Conservation (phyloP, 768 basidiomycete genomes). For the Russula earlei region DNA sequence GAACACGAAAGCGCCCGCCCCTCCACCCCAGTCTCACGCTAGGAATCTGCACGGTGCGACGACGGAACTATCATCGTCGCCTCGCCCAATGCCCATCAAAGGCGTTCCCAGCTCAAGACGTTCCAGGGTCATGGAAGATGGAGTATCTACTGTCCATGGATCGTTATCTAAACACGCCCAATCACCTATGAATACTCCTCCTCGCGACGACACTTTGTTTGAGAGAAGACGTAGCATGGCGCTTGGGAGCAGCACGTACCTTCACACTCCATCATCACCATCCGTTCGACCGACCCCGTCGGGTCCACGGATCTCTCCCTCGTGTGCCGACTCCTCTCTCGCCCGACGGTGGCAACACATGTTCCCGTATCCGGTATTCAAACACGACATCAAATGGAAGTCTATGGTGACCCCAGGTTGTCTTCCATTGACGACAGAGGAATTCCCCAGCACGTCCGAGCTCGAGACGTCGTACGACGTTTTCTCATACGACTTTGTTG, state of each 20-base stretch:
- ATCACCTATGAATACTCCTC: conserved; percentile 61
- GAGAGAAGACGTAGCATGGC: conserved; percentile 47
- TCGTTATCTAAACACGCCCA: conserved; percentile 37
- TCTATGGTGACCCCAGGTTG: conserved; percentile 78
- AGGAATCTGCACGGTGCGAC: not conserved
- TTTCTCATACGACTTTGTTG: conserved; percentile 81
- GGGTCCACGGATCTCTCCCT: conserved; percentile 45
- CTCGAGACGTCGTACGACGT: conserved; percentile 71
- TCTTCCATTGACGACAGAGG: conserved; percentile 83
- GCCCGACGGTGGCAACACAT: conserved; percentile 87
- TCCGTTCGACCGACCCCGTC: conserved; percentile 54
- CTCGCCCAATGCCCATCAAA: conserved; percentile 35
- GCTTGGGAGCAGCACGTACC: conserved; percentile 28
- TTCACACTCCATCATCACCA: conserved; percentile 38
- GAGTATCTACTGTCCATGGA: conserved; percentile 34
- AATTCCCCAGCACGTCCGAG: conserved; percentile 70
- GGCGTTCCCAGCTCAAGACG: conserved; percentile 25
- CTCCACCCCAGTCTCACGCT: not conserved
- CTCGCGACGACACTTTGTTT: conserved; percentile 52
- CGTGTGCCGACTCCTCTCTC: conserved; percentile 60
- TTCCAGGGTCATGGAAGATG: conserved; percentile 51
- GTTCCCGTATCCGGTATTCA: conserved; percentile 60
- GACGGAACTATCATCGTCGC: conserved; percentile 26
- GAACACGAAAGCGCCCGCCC: not conserved
- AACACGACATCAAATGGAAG: conserved; percentile 89